Evolutionary conservation across 148 eudicot species (phyloP).

Genomic region (Hydrangea macrophylla): DNA sequence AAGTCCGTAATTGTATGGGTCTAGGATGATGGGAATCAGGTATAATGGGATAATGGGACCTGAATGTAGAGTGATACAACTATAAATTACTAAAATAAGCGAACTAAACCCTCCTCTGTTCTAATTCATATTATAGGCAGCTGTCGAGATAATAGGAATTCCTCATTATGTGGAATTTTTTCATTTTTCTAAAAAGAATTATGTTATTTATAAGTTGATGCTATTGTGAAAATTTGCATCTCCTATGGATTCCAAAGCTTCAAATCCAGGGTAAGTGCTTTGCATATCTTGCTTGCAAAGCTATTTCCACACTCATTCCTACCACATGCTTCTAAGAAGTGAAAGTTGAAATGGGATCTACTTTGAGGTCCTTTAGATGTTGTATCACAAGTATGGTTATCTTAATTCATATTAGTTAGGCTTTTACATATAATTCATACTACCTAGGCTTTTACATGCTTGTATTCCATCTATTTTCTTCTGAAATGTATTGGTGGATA

Average conservation of each 20-base stretch:
- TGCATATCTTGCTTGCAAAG: not conserved
- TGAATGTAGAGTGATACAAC: not conserved
- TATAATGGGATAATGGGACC: not conserved
- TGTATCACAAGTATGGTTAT: not conserved
- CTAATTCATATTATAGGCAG: not conserved
- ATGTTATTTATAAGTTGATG: too few relatives aligned
- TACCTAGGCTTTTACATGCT: not conserved
- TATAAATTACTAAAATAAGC: not conserved
- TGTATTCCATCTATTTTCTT: not conserved
- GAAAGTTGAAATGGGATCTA: not conserved
- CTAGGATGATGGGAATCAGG: too few relatives aligned
- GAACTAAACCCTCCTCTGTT: not conserved
- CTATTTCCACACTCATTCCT: not conserved
- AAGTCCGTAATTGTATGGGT: too few relatives aligned
- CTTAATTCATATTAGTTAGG: not conserved
- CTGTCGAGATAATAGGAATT: not conserved
- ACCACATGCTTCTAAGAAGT: not conserved
- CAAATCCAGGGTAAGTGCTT: not conserved
- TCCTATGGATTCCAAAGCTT: not conserved
- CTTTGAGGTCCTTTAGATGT: not conserved
- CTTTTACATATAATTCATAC: not conserved
- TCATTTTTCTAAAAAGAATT: too few relatives aligned
- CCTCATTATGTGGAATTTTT: too few relatives aligned
- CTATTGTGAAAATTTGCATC: too few relatives aligned
- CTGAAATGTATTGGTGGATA: not conserved